phyloP scores from a whole-genome alignment of 208 protist genomes.

The Wallacemonas sp. region DNA sequence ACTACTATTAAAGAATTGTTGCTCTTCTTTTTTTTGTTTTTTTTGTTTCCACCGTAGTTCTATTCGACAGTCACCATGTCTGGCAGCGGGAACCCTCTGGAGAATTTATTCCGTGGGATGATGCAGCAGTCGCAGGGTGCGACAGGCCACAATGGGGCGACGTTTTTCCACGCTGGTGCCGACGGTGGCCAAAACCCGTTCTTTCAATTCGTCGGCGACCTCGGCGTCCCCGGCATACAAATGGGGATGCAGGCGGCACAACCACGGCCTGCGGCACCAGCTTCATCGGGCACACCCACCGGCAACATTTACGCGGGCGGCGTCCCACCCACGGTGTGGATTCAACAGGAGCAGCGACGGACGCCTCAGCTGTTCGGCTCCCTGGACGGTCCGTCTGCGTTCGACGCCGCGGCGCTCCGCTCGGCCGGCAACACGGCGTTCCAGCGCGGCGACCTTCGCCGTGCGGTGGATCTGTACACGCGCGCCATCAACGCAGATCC shows the following conservation, averaged over 20 bases:
- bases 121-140: constrained; percentile 16
- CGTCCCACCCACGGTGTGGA: constrained; percentile 64
- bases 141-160: constrained; percentile 1
- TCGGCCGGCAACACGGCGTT: constrained; percentile 76
- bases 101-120: constrained; percentile 13
- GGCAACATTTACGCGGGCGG: constrained; percentile 62
- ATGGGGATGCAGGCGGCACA: not conserved
- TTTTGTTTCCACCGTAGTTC: not conserved
- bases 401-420: constrained; percentile 41
- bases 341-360: constrained; percentile 66
- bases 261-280: not conserved
- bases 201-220: constrained; percentile 8
- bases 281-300: not conserved
- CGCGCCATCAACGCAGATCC: constrained; percentile 67
- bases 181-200: not conserved
- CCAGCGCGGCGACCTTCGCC: constrained; percentile 38
- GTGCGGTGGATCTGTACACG: constrained; percentile 70
- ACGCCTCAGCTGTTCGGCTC: constrained; percentile 26
- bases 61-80: constrained; percentile 4
- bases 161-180: constrained; percentile 6
- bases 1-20: too few species aligned
- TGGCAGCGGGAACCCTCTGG: constrained; percentile 7
- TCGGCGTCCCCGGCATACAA: not conserved
- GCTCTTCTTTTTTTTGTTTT: constrained; percentile 5
- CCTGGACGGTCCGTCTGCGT: constrained; percentile 18